Evolutionary conservation across 371 early-diverging fungal genomes (phyloP), one percentile per base, ranked within the genome.

Genomic region (Mortierella polycephala): DNA sequence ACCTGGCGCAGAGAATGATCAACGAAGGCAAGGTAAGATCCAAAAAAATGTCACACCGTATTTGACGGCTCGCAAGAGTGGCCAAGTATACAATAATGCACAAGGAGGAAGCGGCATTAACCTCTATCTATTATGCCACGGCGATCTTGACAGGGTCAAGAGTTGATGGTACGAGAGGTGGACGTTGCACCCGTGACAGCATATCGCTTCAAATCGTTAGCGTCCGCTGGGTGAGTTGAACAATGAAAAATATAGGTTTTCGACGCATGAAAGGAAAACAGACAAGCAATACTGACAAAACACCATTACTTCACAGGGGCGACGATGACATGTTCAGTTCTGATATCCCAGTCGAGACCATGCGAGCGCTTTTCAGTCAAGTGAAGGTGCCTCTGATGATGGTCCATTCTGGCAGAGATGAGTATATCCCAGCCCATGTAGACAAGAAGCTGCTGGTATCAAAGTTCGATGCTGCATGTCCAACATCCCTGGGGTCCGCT

Each of bases 311-410:
- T 16, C 45, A 14, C 74, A 87, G 88, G 11, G 88, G 88, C 0
- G 87, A 87, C 53, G 87, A 88, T 59, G 88, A 88, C 62, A 83
- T 88, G 46, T 88, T 88, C 59, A 87, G 87, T 3, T 83, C 86
- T 9, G 88, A 88, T 67, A 81, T 86, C 7, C 63, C 86, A 14
- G 69, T 79, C 16, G 75, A 82, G 13, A 74, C 57, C 23, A 73
- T 88, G 53, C 65, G 59, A 40, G 55, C 51, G 14, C 67, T 87
- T 7, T 88, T 81, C 52, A 37, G 74, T 44, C 79, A 74, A 21
- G 67, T 88, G 21, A 62, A 70, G 10, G 52, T 69, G 9, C 88
- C 88, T 1, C 66, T 85, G 51, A 67, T 83, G 8, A 73, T 81
- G 79, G 72, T 85, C 9, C 82, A 85, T 70, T 74, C 82, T 20